Conservation (phyloP, 768 basidiomycete genomes). For the Lentinula sp. region DNA sequence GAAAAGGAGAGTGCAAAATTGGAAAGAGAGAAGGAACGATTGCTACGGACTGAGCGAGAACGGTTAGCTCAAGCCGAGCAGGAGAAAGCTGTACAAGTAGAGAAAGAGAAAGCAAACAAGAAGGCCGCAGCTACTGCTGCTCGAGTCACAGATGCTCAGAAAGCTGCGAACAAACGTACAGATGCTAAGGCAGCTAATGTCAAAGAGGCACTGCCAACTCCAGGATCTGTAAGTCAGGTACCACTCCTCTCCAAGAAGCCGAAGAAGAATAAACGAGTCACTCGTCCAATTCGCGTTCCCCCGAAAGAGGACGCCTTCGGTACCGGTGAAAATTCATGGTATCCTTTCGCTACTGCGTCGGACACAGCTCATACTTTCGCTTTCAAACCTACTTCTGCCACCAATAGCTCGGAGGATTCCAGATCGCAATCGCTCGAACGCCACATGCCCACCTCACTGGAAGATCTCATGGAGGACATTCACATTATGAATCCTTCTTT, state of each 20-base stretch:
- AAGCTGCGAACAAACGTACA: conserved; percentile 13
- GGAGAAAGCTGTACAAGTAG: conserved; percentile 21
- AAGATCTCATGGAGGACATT: conserved; percentile 65
- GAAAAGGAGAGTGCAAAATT: conserved; percentile 34
- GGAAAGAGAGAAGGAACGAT: conserved; percentile 25
- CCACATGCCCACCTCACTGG: conserved; percentile 43
- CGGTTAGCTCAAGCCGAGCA: conserved; percentile 25
- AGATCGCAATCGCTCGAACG: conserved; percentile 57
- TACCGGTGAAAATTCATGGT: conserved; percentile 33
- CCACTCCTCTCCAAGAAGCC: conserved; percentile 79
- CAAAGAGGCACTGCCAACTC: conserved; percentile 10
- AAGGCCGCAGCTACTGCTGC: not conserved
- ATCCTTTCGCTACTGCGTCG: conserved; percentile 38
- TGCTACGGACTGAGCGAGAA: conserved; percentile 29
- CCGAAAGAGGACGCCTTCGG: conserved; percentile 48
- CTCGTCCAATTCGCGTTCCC: conserved; percentile 51
- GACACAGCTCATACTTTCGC: conserved; percentile 34
- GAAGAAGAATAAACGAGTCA: conserved; percentile 69
- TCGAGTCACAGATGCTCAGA: conserved; percentile 9
- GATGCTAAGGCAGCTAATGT: conserved; percentile 9
- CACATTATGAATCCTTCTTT: conserved; percentile 53
- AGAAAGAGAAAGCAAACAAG: conserved; percentile 14
- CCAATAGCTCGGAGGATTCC: conserved; percentile 50
- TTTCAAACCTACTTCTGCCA: conserved; percentile 24
- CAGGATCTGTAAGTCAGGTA: conserved; percentile 46